phyloP scores from a whole-genome alignment of 768 basidiomycete genomes.

The Imleria badia region DNA sequence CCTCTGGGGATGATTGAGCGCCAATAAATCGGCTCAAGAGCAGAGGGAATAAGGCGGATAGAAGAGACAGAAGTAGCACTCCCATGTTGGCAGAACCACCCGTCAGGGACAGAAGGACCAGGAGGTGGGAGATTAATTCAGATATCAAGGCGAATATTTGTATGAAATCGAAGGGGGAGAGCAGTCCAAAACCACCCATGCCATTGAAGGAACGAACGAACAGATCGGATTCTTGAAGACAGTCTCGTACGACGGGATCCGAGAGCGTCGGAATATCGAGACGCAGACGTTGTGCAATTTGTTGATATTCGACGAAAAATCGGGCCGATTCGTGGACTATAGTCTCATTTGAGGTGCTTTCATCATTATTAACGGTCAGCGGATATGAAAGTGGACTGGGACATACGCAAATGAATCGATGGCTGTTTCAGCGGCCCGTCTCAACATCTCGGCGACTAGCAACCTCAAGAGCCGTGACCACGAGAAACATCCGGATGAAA shows the following conservation, averaged over 20 bases:
- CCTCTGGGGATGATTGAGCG: conserved; percentile 42
- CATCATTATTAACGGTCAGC: conserved; percentile 1
- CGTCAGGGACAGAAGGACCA: conserved; percentile 66
- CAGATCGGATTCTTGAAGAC: conserved; percentile 83
- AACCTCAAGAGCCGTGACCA: conserved; percentile 63
- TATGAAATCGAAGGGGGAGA: conserved; percentile 79
- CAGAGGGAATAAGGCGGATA: conserved; percentile 60
- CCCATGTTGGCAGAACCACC: conserved; percentile 51
- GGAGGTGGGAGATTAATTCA: conserved; percentile 71
- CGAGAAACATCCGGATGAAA: conserved; percentile 70
- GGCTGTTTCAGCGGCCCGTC: conserved; percentile 61
- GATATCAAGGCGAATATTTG: conserved; percentile 69
- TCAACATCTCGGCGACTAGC: conserved; percentile 58
- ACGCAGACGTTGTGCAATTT: conserved; percentile 72
- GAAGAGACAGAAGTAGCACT: conserved; percentile 57
- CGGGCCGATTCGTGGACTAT: conserved; percentile 72
- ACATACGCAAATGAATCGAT: conserved; percentile 77
- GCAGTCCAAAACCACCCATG: conserved; percentile 68
- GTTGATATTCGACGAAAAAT: conserved; percentile 74
- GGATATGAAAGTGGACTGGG: conserved; percentile 14
- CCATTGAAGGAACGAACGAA: conserved; percentile 82
- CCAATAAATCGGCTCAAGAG: conserved; percentile 52
- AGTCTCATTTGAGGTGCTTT: conserved; percentile 66
- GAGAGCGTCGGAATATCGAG: conserved; percentile 78
- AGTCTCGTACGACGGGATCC: conserved; percentile 70